Percentiles rank a stretch among this genome's conserved stretches.
These are phyloP conservation scores for Microdochium nivale DNA, from an alignment of 2,329 filamentous ascomycete genomes.

Conservation along the genomic window DNA sequence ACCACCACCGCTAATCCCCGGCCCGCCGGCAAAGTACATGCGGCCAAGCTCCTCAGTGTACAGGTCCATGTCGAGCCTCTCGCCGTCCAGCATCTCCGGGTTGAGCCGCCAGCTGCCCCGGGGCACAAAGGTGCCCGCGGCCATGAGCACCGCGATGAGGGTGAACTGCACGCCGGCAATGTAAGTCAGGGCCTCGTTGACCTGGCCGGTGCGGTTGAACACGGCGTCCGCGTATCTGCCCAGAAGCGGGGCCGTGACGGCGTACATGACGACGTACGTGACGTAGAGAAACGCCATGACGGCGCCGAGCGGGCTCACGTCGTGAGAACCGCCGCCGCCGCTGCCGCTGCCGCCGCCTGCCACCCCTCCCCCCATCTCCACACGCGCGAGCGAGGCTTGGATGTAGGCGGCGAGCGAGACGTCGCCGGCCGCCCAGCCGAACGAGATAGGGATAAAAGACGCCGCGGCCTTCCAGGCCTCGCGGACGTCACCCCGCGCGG, in stretches of 20 bases:
- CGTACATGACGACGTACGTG: conserved; percentile 38
- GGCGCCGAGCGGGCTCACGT: conserved; percentile 38
- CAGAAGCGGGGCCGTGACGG: conserved; percentile 32
- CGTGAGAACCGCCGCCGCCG: conserved; percentile 25
- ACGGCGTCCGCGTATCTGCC: conserved; percentile 35
- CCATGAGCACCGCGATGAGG: conserved; percentile 28
- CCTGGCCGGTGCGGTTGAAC: conserved; percentile 23
- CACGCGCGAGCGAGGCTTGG: conserved; percentile 36
- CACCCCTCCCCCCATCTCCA: no score
- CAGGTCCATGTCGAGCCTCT: conserved; percentile 19
- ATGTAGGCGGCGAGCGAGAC: conserved; percentile 42
- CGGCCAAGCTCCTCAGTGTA: neutral
- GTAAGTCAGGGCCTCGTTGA: conserved; percentile 29
- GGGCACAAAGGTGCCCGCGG: conserved; percentile 35
- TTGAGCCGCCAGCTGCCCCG: conserved; percentile 33
- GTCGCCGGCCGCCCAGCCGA: conserved; percentile 42
- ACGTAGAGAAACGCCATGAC: conserved; percentile 43
- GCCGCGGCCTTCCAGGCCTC: conserved; percentile 37
- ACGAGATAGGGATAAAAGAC: conserved; percentile 35
- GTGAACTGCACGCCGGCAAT: conserved; percentile 39
- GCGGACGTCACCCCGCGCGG: conserved; percentile 25
- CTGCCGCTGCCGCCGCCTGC: no score
- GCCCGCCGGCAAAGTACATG: no score
- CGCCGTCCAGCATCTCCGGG: conserved; percentile 29
- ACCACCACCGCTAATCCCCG: no score